Evolutionary conservation across 148 eudicot genomes (phyloP).

Genomic region (Mesembryanthemum crystallinum): DNA sequence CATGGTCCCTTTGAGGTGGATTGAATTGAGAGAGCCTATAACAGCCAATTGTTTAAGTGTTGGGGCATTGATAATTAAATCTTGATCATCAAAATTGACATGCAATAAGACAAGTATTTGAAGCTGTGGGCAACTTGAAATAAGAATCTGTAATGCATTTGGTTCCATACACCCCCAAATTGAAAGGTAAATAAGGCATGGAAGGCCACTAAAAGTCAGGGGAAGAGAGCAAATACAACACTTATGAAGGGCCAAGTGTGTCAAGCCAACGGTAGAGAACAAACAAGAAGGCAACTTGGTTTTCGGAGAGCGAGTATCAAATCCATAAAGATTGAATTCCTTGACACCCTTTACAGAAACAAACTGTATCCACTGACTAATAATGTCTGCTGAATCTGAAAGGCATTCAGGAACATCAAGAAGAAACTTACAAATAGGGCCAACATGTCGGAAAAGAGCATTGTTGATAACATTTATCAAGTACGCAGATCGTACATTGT

Average conservation of each 20-base stretch:
- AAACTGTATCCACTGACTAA: constrained; percentile 15
- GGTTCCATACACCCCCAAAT: not conserved
- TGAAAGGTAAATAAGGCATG: constrained; percentile 11
- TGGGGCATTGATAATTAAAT: constrained; percentile 1
- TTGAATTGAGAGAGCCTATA: not conserved
- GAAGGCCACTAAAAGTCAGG: constrained; percentile 11
- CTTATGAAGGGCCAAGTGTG: not conserved
- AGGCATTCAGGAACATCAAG: constrained; percentile 3
- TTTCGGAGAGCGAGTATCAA: no score
- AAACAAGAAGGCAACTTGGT: constrained; percentile 23
- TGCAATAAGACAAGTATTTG: no score
- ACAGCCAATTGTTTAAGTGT: constrained; percentile 12
- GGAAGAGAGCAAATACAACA: not conserved
- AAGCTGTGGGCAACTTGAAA: constrained; percentile 7
- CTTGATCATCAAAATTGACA: not conserved
- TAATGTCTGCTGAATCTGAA: constrained; percentile 2
- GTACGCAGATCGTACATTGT: no score
- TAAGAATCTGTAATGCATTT: not conserved
- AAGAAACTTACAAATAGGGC: constrained; percentile 9
- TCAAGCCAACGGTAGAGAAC: constrained; percentile 17
- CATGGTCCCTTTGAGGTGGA: constrained; percentile 15
- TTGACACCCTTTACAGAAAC: constrained; percentile 1
- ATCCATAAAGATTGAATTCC: constrained; percentile 4
- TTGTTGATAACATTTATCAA: constrained; percentile 4
- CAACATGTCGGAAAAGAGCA: constrained; percentile 5